Evolutionary conservation across 139 green algal genomes (phyloP).

Genomic region (Chlorella sp.): DNA sequence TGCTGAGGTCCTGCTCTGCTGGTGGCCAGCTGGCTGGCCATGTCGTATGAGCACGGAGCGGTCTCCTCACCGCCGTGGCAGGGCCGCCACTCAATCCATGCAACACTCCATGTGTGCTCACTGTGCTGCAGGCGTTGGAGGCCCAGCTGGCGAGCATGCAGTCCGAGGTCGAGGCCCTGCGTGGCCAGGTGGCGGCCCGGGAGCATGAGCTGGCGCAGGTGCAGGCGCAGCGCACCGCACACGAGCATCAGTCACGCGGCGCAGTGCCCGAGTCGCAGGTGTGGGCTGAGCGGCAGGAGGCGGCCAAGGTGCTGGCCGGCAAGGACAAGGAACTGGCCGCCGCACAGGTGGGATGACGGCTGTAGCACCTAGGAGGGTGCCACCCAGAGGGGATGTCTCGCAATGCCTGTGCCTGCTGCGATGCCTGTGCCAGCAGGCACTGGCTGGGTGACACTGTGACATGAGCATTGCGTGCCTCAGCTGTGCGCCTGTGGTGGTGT

Average conservation of each 20-base stretch:
- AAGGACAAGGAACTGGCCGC: constrained; percentile 7
- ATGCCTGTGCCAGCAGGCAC: no score
- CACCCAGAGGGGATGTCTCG: no score
- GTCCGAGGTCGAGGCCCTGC: constrained; percentile 2
- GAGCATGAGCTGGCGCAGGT: constrained; percentile 1
- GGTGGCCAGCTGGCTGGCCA: no score
- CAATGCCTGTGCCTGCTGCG: no score
- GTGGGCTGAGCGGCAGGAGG: not conserved
- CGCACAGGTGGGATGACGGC: not conserved
- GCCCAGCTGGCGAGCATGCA: constrained; percentile 4
- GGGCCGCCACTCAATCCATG: no score
- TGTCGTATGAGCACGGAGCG: no score
- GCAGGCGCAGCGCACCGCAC: not conserved
- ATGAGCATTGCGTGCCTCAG: not conserved
- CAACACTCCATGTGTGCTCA: not conserved
- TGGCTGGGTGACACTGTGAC: no score
- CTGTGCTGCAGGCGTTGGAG: constrained; percentile 3
- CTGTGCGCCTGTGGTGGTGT: not conserved
- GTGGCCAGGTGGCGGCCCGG: not conserved
- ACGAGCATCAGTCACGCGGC: not conserved
- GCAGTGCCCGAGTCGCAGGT: not conserved
- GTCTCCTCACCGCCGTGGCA: no score
- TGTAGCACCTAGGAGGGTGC: no score
- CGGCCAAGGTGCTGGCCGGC: not conserved
- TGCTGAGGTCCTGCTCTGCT: no score